These are phyloP conservation scores for Lindgomyces ingoldianus DNA, from an alignment of 495 filamentous ascomycete species.

Conservation along the genomic window DNA sequence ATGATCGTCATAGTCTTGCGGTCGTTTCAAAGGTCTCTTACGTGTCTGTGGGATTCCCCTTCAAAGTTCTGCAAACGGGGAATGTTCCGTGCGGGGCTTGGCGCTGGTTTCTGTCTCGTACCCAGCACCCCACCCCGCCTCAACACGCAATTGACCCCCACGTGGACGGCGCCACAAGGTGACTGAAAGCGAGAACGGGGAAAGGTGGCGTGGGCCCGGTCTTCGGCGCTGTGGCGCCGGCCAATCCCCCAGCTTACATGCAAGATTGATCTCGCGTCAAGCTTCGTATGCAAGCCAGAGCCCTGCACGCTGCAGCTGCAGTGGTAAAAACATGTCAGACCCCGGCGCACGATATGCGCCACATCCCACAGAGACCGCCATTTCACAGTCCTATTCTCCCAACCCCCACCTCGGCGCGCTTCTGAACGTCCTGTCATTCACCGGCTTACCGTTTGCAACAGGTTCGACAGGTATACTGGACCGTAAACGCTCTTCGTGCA, in stretches of 20 bases:
- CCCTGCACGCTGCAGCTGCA: neutral
- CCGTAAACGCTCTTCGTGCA: constrained; percentile 2
- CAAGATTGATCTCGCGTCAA: constrained; percentile 29
- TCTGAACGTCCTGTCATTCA: neutral
- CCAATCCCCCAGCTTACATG: constrained; percentile 20
- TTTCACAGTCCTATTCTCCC: neutral
- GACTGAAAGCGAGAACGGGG: neutral
- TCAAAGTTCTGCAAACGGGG: neutral
- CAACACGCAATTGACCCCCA: constrained; percentile 16
- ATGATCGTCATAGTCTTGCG: neutral
- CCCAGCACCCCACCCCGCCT: neutral
- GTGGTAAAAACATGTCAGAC: neutral
- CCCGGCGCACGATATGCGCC: neutral
- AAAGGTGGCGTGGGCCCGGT: constrained; percentile 18
- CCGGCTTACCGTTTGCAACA: constrained; percentile 20
- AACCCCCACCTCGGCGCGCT: neutral
- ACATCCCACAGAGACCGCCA: neutral
- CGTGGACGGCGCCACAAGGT: neutral
- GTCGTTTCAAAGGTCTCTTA: constrained; percentile 11
- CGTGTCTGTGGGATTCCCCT: constrained; percentile 3
- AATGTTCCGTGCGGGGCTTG: constrained; percentile 4
- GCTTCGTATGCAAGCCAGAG: constrained; percentile 3
- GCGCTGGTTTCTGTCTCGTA: neutral
- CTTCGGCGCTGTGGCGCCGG: constrained; percentile 15
- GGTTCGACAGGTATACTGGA: constrained; percentile 31